A percentile compares a stretch with the other conserved stretches of the same genome.
These are phyloP conservation scores for Parasitella parasitica DNA, from an alignment of 371 early-diverging fungal genomes.

Conservation along the genomic window DNA sequence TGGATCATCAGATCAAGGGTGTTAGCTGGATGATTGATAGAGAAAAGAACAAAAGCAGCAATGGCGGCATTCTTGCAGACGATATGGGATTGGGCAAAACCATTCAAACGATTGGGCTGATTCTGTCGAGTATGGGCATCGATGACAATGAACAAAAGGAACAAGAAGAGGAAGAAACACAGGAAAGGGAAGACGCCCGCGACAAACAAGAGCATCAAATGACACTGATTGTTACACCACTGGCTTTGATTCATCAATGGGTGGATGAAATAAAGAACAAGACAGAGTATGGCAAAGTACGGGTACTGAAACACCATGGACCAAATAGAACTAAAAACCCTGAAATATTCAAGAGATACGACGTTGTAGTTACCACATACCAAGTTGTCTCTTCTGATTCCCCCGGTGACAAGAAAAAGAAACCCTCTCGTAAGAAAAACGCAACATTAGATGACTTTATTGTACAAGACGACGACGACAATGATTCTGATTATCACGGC, in stretches of 20 bases:
- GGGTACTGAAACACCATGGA: constrained; percentile 66
- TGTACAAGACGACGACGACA: background rate
- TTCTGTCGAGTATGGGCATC: constrained; percentile 41
- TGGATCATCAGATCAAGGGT: constrained; percentile 45
- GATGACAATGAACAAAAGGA: background rate
- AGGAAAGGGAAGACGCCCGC: constrained; percentile 1
- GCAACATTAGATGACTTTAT: background rate
- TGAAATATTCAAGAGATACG: constrained; percentile 51
- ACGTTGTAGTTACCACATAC: constrained; percentile 76
- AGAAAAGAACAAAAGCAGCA: constrained; percentile 42
- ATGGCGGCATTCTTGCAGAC: constrained; percentile 81
- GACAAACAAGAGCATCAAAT: constrained; percentile 24
- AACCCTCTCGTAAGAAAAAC: constrained; percentile 5
- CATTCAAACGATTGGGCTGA: constrained; percentile 77
- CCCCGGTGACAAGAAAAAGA: constrained; percentile 13
- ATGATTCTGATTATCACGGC: background rate
- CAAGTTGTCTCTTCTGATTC: constrained; percentile 60
- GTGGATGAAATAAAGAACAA: constrained; percentile 59
- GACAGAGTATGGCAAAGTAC: constrained; percentile 42
- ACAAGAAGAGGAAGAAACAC: constrained; percentile 17
- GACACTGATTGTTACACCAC: constrained; percentile 69
- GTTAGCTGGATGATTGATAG: constrained; percentile 51
- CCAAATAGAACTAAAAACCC: constrained; percentile 36
- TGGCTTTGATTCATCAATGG: constrained; percentile 73
- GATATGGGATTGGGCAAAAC: constrained; percentile 94